Evolutionary conservation across 2,329 filamentous ascomycete species (phyloP).

Genomic region (Talaromyces pinophilus): DNA sequence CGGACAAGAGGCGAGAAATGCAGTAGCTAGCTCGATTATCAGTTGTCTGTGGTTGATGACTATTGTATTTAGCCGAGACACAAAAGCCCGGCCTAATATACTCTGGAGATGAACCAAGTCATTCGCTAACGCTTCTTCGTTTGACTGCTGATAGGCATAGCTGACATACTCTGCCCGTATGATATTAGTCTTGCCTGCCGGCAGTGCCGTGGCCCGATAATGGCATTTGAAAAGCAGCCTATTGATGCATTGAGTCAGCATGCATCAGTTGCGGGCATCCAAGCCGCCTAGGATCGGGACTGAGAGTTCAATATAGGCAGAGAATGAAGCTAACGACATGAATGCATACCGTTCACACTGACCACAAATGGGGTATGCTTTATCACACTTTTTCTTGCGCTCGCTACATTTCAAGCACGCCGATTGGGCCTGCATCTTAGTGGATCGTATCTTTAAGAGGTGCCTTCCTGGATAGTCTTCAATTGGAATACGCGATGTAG

Average conservation of each 20-base stretch:
- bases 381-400: slow-evolving; percentile 22
- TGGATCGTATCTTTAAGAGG: not conserved
- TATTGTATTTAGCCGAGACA: slow-evolving; percentile 6
- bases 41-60: not conserved
- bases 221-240: slow-evolving; percentile 20
- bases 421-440: slow-evolving; percentile 1
- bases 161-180: not conserved
- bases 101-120: slow-evolving; percentile 9
- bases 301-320: too few species aligned
- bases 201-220: not conserved
- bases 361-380: slow-evolving; percentile 10
- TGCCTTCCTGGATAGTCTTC: not conserved
- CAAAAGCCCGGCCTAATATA: not conserved
- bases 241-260: not conserved
- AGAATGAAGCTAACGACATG: not conserved
- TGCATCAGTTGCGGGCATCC: not conserved
- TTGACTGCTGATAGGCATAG: not conserved
- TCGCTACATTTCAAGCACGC: slow-evolving; percentile 17
- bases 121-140: not conserved
- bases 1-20: slow-evolving; percentile 18
- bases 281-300: not conserved
- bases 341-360: slow-evolving; percentile 20
- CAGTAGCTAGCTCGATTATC: not conserved
- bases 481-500: not conserved
- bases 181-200: slow-evolving; percentile 1